A percentile compares a stretch with the other conserved stretches of the same genome.
Evolutionary conservation across 2,329 filamentous ascomycete species (phyloP).

Genomic region (Fusarium sp.): DNA sequence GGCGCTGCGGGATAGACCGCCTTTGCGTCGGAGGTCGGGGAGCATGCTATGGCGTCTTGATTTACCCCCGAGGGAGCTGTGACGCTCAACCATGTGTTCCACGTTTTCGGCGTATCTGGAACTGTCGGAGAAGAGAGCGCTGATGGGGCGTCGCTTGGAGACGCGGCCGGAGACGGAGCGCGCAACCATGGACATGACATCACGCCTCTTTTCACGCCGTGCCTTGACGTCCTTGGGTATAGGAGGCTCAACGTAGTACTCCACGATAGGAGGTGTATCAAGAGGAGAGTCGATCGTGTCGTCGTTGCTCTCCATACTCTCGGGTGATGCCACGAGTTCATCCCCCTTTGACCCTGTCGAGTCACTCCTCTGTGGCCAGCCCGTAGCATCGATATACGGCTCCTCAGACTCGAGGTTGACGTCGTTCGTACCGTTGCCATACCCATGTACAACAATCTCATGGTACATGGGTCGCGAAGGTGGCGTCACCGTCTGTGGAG

Average conservation of each 20-base stretch:
- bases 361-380: slow-evolving; percentile 37
- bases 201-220: slow-evolving; percentile 44
- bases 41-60: slow-evolving; percentile 41
- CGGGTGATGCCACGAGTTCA: slow-evolving; percentile 33
- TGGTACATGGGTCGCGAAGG: slow-evolving; percentile 50
- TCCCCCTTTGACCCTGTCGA: slow-evolving; percentile 45
- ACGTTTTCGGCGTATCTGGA: slow-evolving; percentile 43
- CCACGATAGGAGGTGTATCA: slow-evolving; percentile 34
- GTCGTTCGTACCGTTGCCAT: slow-evolving; percentile 64
- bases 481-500: slow-evolving; percentile 26
- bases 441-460: slow-evolving; percentile 65
- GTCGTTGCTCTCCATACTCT: slow-evolving; percentile 43
- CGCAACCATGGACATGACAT: slow-evolving; percentile 44
- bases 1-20: slow-evolving; percentile 24
- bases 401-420: slow-evolving; percentile 43
- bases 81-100: slow-evolving; percentile 36
- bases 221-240: slow-evolving; percentile 36
- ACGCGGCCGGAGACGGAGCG: slow-evolving; percentile 42
- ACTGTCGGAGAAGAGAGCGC: slow-evolving; percentile 43
- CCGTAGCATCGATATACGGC: slow-evolving; percentile 8
- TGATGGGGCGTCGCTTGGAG: slow-evolving; percentile 45
- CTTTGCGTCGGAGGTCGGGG: slow-evolving; percentile 39
- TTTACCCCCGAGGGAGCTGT: slow-evolving; percentile 10
- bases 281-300: slow-evolving; percentile 43
- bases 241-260: slow-evolving; percentile 28